Conservation (phyloP, 805 yeast genomes). For the Zygosaccharomyces lentus region DNA sequence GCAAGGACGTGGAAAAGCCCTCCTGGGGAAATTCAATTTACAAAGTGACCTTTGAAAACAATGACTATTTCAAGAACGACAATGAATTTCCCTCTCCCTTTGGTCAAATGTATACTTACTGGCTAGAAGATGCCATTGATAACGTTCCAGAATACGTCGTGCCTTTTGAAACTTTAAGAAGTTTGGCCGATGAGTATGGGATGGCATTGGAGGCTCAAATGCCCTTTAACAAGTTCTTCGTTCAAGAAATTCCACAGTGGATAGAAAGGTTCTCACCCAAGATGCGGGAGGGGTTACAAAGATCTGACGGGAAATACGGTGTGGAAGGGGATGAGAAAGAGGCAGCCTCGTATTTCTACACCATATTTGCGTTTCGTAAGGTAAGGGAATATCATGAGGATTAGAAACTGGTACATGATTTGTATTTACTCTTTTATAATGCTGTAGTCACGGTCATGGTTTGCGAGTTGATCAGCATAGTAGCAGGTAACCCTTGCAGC, state of each 20-base stretch:
- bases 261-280: slow-evolving; percentile 53
- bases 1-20: slow-evolving; percentile 46
- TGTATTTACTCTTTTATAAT: slow-evolving; percentile 39
- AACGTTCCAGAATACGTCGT: slow-evolving; percentile 96
- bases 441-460: slow-evolving; percentile 96
- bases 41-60: slow-evolving; percentile 72
- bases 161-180: slow-evolving; percentile 83
- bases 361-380: slow-evolving; percentile 79
- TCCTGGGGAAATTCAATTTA: slow-evolving; percentile 86
- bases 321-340: slow-evolving; percentile 88
- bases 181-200: slow-evolving; percentile 79
- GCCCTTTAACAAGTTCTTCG: slow-evolving; percentile 78
- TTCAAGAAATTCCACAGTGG: slow-evolving; percentile 69
- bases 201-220: slow-evolving; percentile 65
- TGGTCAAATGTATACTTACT: slow-evolving; percentile 82
- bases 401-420: neutral
- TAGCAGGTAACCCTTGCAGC: slow-evolving; percentile 80
- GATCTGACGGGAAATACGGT: slow-evolving; percentile 77
- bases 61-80: slow-evolving; percentile 57
- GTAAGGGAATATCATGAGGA: slow-evolving; percentile 33
- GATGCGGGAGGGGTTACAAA: slow-evolving; percentile 62
- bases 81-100: slow-evolving; percentile 70
- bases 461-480: slow-evolving; percentile 78
- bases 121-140: slow-evolving; percentile 87
- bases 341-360: slow-evolving; percentile 78